Percentiles rank a stretch among this genome's conserved stretches.
Evolutionary conservation across 768 basidiomycete genomes (phyloP).

Genomic region (Naematelia encephala): DNA sequence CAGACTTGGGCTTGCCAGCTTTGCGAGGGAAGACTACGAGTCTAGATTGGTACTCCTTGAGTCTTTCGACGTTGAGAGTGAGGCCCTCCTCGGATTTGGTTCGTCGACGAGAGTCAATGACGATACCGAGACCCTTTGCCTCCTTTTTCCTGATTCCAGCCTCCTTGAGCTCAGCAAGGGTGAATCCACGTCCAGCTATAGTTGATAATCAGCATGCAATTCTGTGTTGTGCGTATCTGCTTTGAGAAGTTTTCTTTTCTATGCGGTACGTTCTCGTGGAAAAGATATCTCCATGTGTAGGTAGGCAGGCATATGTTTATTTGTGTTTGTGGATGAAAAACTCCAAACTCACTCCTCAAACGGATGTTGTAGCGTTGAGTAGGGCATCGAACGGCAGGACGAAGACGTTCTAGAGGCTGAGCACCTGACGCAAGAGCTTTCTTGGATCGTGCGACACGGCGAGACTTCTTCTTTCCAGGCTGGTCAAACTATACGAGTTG

Average conservation of each 20-base stretch:
- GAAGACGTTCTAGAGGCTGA: slow-evolving; percentile 82
- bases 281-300: too few relatives aligned
- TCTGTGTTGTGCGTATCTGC: background rate
- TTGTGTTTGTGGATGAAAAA: background rate
- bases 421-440: slow-evolving; percentile 90
- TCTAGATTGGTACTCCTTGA: slow-evolving; percentile 87
- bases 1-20: slow-evolving; percentile 90
- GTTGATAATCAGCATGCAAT: slow-evolving; percentile 2
- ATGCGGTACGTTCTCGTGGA: too few relatives aligned
- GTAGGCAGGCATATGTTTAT: too few relatives aligned
- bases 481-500: slow-evolving; percentile 98
- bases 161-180: slow-evolving; percentile 87
- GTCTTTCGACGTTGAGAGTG: slow-evolving; percentile 85
- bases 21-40: slow-evolving; percentile 97
- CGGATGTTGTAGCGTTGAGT: slow-evolving; percentile 98
- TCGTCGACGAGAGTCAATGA: slow-evolving; percentile 94
- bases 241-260: too few relatives aligned
- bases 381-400: slow-evolving; percentile 93
- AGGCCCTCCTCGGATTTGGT: slow-evolving; percentile 97
- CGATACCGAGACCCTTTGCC: slow-evolving; percentile 86
- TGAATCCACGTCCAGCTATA: slow-evolving; percentile 81
- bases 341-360: slow-evolving; percentile 64
- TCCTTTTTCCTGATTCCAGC: slow-evolving; percentile 92
- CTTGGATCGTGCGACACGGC: slow-evolving; percentile 83
- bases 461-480: slow-evolving; percentile 93